Conservation (phyloP, 2,329 filamentous ascomycete genomes). For the Stagonosporopsis chrysanthemi region DNA sequence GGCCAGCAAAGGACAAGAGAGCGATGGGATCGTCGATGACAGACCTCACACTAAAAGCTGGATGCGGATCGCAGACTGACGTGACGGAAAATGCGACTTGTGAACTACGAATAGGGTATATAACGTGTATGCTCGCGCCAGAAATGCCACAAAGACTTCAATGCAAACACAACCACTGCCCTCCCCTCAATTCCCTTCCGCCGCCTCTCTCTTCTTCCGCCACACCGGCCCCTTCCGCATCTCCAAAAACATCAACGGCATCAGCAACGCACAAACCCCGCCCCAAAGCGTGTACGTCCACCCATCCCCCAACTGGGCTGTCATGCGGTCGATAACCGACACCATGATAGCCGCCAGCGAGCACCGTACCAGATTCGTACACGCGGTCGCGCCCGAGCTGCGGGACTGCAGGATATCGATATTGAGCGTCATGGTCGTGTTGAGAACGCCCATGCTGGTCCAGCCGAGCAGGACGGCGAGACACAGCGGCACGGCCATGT, state of each 20-base stretch:
- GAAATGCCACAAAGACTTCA: neutral
- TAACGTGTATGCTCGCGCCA: constrained; percentile 4
- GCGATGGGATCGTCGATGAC: too few relatives aligned
- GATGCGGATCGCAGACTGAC: too few relatives aligned
- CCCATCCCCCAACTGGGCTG: constrained; percentile 28
- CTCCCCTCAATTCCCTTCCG: constrained; percentile 18
- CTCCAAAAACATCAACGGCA: constrained; percentile 40
- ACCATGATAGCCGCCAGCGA: constrained; percentile 36
- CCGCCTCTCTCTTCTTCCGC: constrained; percentile 29
- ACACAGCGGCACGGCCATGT: constrained; percentile 35
- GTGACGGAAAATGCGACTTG: neutral
- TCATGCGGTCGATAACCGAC: constrained; percentile 37
- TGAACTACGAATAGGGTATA: constrained; percentile 16
- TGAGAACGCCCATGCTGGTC: constrained; percentile 39
- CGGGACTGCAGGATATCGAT: constrained; percentile 39
- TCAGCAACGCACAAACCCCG: constrained; percentile 28
- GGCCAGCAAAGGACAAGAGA: too few relatives aligned
- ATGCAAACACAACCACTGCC: neutral
- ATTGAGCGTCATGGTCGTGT: constrained; percentile 41
- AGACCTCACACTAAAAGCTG: too few relatives aligned
- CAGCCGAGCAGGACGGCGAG: constrained; percentile 35
- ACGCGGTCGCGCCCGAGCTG: constrained; percentile 38
- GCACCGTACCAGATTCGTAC: constrained; percentile 38
- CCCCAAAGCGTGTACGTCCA: constrained; percentile 42
- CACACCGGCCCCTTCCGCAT: constrained; percentile 37